Conservation (phyloP, 352 stramenopile species). For the Pythium rhizo-oryzae region DNA sequence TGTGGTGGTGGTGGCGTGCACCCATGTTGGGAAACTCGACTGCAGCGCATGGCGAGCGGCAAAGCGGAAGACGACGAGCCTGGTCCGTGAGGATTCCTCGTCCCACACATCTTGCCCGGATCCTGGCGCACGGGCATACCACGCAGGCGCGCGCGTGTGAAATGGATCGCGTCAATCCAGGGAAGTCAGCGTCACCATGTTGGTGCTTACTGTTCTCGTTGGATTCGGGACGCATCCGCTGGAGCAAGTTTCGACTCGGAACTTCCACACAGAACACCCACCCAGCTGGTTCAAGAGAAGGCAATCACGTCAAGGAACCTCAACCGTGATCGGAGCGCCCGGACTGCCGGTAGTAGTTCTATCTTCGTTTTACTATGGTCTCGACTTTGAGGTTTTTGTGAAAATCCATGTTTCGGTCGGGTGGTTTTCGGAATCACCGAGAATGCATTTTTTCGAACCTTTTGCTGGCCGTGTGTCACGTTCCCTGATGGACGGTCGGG, state of each 20-base stretch:
- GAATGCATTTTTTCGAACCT: not conserved
- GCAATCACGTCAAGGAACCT: not conserved
- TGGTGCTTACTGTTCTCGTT: no score
- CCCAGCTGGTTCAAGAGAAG: conserved; percentile 3
- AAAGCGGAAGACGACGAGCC: not conserved
- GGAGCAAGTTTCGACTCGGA: not conserved
- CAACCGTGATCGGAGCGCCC: no score
- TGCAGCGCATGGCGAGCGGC: not conserved
- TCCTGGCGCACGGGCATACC: no score
- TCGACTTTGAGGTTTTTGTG: not conserved
- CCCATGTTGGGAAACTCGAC: not conserved
- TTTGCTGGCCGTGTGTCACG: not conserved
- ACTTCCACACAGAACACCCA: not conserved
- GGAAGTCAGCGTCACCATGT: not conserved
- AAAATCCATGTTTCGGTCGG: not conserved
- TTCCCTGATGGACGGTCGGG: not conserved
- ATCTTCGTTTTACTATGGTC: not conserved
- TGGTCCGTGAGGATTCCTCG: not conserved
- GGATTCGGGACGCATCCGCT: no score
- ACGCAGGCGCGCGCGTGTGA: no score
- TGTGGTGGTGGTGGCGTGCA: not conserved
- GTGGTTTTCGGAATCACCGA: conserved; percentile 2
- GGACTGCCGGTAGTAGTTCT: not conserved
- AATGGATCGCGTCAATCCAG: no score
- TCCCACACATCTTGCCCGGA: no score